Evolutionary conservation across 2,329 filamentous ascomycete species (phyloP).

Genomic region (Phyllosticta ampelicida): DNA sequence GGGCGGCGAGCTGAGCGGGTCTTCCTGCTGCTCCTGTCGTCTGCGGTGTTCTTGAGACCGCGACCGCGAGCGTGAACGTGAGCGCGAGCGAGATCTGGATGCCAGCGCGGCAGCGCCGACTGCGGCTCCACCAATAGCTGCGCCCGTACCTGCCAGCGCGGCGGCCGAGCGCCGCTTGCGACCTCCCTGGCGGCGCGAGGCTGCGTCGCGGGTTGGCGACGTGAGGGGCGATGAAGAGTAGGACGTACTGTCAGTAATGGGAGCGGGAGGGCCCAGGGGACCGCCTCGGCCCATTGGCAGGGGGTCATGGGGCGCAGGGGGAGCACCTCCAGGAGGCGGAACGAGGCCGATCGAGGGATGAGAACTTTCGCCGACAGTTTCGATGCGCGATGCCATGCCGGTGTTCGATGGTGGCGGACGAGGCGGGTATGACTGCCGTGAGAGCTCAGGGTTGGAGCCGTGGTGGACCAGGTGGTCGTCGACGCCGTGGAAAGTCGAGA

Average conservation of each 20-base stretch:
- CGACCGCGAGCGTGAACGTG: constrained; percentile 11
- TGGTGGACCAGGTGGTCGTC: not conserved
- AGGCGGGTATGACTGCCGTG: constrained; percentile 22
- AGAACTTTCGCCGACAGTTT: constrained; percentile 10
- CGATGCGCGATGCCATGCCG: constrained; percentile 17
- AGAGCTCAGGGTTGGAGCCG: constrained; percentile 30
- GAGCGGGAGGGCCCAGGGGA: constrained; percentile 24
- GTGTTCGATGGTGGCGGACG: constrained; percentile 13
- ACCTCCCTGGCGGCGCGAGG: constrained; percentile 23
- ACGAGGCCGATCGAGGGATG: constrained; percentile 15
- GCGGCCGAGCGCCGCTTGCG: constrained; percentile 10
- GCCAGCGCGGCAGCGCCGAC: constrained; percentile 19
- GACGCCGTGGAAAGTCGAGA: not conserved
- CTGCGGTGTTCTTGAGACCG: constrained; percentile 12
- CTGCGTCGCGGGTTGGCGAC: constrained; percentile 23
- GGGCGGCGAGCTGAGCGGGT: constrained; percentile 44
- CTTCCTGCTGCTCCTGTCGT: constrained; percentile 26
- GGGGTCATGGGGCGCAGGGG: constrained; percentile 18
- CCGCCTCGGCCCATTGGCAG: constrained; percentile 23
- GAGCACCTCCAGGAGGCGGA: constrained; percentile 14
- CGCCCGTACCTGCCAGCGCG: constrained; percentile 6
- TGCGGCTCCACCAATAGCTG: constrained; percentile 16
- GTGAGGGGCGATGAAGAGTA: not conserved
- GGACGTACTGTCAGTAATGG: not conserved
- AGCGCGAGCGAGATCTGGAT: constrained; percentile 20